Evolutionary conservation across 2,329 filamentous ascomycete genomes (phyloP).

Genomic region (Penicillium glabrum): DNA sequence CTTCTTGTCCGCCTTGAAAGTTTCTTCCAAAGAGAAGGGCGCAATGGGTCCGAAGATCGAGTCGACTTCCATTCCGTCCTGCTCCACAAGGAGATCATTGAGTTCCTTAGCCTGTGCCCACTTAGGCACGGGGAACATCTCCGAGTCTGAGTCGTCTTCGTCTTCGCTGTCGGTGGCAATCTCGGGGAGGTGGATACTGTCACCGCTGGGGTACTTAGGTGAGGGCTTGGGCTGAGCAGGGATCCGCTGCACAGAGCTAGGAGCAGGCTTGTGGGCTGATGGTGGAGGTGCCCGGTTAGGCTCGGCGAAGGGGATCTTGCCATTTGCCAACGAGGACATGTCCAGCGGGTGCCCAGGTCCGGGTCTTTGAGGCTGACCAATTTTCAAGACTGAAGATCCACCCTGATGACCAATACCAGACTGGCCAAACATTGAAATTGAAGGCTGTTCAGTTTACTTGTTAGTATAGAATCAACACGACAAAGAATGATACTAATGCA

Average conservation of each 20-base stretch:
- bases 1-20: slow-evolving; percentile 87
- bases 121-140: slow-evolving; percentile 65
- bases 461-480: not conserved
- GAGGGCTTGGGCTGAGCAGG: slow-evolving; percentile 59
- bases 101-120: slow-evolving; percentile 92
- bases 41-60: slow-evolving; percentile 89
- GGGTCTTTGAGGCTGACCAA: slow-evolving; percentile 56
- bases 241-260: slow-evolving; percentile 43
- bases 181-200: slow-evolving; percentile 87
- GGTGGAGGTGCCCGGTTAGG: slow-evolving; percentile 56
- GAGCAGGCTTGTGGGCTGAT: slow-evolving; percentile 63
- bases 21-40: slow-evolving; percentile 91
- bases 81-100: slow-evolving; percentile 69
- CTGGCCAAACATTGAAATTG: slow-evolving; percentile 44
- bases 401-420: slow-evolving; percentile 32
- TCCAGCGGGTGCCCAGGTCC: slow-evolving; percentile 67
- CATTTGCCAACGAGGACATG: slow-evolving; percentile 84
- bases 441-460: slow-evolving; percentile 34
- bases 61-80: slow-evolving; percentile 73
- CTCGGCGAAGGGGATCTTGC: slow-evolving; percentile 85
- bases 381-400: slow-evolving; percentile 37
- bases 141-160: slow-evolving; percentile 64
- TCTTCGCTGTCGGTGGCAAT: slow-evolving; percentile 95
- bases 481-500: slow-evolving; percentile 19
- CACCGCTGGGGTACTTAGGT: slow-evolving; percentile 83